Evolutionary conservation across 139 green algal genomes (phyloP), one percentile per base, ranked within the genome.

Genomic region (Micromonas commoda): DNA sequence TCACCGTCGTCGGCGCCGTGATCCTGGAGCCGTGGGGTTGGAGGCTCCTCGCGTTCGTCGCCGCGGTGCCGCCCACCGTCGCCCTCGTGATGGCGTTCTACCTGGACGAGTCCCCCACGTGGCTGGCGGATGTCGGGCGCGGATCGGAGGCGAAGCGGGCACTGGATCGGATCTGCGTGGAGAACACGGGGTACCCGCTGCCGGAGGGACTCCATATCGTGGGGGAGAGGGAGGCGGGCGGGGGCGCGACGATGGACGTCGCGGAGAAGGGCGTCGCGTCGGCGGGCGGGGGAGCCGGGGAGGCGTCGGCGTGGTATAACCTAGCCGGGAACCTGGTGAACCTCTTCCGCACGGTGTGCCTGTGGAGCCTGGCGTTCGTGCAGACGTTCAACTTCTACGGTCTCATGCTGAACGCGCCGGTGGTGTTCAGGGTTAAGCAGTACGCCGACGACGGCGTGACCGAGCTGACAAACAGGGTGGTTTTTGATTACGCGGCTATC

Each of bases 371-470:
- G 19, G n/a, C 35, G 20, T 75, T 75, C 38, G 35, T n/a, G 24
- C 68, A 75, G 53, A 64, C 37, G 3, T 75, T 75, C 26, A 39
- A n/a, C 38, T 75, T 61, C 34, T 75, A 75, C 68, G 68, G 68
- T 13, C 52, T 75, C 5, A 39, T 75, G 37, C 6, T 75, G 23
- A 38, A 39, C 38, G n/a, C 53, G 19, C 68, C 68, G 53, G 23
- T n/a, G 19, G 37, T 39, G 38, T 38, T 75, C 45, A 9, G 45
- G 16, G 9, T 9, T 9, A 57, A 9, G 45, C 9, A 9, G 45
- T 57, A 57, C 45, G 45, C n/a, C n/a, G n/a, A 57, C 45, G 45
- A 57, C 45, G 9, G 9, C 9, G 45, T 9, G 45, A 9, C 9
- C 45, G 45, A 57, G 45, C 9, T 9, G 45, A 57, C 9, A 57